Evolutionary conservation across 2,329 filamentous ascomycete genomes (phyloP).

Genomic region (Aspergillaceae sp.): DNA sequence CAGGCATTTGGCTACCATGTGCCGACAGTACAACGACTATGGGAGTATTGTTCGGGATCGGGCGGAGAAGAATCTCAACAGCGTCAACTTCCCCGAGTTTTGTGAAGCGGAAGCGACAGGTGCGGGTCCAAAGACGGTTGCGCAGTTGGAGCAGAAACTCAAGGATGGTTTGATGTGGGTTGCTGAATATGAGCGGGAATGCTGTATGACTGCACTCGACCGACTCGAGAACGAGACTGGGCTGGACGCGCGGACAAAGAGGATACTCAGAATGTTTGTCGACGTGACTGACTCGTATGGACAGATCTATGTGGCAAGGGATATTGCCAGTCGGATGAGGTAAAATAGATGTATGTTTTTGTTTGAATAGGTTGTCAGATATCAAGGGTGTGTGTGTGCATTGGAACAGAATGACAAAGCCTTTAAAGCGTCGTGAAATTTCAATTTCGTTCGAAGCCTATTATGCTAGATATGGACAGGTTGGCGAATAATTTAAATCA

Average conservation of each 20-base stretch:
- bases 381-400: background rate
- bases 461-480: no score
- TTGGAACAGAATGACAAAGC: no score
- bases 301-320: conserved; percentile 2
- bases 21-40: conserved; percentile 21
- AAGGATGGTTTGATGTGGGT: background rate
- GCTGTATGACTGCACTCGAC: background rate
- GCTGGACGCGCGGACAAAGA: background rate
- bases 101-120: background rate
- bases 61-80: conserved; percentile 1
- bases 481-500: no score
- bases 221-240: background rate
- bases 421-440: no score
- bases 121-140: background rate
- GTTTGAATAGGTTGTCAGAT: background rate
- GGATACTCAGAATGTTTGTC: background rate
- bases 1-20: conserved; percentile 16
- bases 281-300: conserved; percentile 3
- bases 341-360: background rate
- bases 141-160: background rate
- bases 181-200: conserved; percentile 2
- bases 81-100: conserved; percentile 2
- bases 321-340: background rate
- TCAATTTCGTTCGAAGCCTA: no score
- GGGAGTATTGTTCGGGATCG: conserved; percentile 17